Evolutionary conservation across 1,139 yeast species (phyloP).

Genomic region (Taphrina deformans): DNA sequence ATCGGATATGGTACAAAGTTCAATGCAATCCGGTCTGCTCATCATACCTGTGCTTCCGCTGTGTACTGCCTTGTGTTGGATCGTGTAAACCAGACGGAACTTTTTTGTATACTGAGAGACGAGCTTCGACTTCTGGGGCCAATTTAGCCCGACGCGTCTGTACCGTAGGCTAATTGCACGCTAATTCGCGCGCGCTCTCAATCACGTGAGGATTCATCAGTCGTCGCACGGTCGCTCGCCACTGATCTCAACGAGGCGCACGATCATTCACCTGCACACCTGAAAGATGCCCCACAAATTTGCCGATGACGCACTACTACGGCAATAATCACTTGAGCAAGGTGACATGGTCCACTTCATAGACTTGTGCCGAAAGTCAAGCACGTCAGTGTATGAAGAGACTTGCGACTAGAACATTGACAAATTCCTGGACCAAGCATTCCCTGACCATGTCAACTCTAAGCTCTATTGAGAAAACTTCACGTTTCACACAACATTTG

Average conservation of each 20-base stretch:
- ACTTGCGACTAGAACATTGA: background rate
- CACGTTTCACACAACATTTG: slow-evolving; percentile 52
- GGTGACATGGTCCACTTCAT: too few species aligned
- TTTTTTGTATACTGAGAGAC: too few species aligned
- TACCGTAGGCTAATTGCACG: too few species aligned
- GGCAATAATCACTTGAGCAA: too few species aligned
- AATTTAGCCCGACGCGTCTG: background rate
- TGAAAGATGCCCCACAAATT: background rate
- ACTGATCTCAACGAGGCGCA: too few species aligned
- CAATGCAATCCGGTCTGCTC: background rate
- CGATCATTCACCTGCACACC: background rate
- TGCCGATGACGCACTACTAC: slow-evolving; percentile 7
- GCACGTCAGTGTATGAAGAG: background rate
- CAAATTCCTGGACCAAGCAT: background rate
- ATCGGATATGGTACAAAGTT: background rate
- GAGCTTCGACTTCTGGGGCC: too few species aligned
- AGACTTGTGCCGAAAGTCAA: too few species aligned
- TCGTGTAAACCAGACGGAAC: too few species aligned
- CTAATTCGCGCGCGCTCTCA: too few species aligned
- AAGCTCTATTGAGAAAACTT: slow-evolving; percentile 36
- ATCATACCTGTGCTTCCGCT: too few species aligned
- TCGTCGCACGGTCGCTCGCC: background rate
- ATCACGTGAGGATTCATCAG: too few species aligned
- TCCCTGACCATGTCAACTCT: slow-evolving; percentile 24
- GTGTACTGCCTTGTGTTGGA: too few species aligned